Base-by-base conservation (phyloP, 306 rosid genomes). In the Fragaria nilgerrensis region DNA sequence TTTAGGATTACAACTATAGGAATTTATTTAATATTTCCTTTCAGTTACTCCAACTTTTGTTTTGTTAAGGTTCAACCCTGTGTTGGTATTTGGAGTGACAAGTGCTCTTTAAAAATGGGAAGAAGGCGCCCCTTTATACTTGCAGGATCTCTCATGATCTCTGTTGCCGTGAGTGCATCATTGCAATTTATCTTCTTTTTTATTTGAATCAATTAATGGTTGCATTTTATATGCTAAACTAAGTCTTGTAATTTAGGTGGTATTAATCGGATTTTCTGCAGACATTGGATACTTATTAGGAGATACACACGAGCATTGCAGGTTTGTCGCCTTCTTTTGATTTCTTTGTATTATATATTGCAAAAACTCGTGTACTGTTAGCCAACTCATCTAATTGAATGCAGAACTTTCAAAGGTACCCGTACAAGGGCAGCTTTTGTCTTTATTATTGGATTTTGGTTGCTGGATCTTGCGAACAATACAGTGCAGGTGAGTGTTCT, bases 401-500 rank as follows among this genome's bases (percentile, higher is more conserved):
- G 76, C 86, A 92, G 99, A 53, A 87, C 85, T 36, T 96, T 79
- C 74, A 92, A 96, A 86, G 99, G 99, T 77, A 92, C 98, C 53
- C 89, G 99, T 43, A 85, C 86, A 29, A 88, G 92, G 90, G 99
- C 97, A 34, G 99, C 98, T 55, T 15, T 92, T 81, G 84, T 92
- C 70, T 96, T 96, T 84, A 88, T 95, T 78, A 81, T 92, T 79
- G 99, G 99, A 43, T 96, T 96, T 80, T 96, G 99, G 99, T 82
- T 96, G 94, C 94, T 96, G 81, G 99, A 96, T 89, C 99, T 96
- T 86, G 99, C 99, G 72, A 96, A 96, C 88, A 96, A 96, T 81
- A 92, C 98, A 34, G 99, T 96, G 62, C 97, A 96, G 97, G 99
- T 91, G 79, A 68, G 86, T 70, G 55, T 79, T 59, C 83, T 70